Base-by-base conservation (phyloP, 2,329 filamentous ascomycete genomes). In the Claviceps sp. region DNA sequence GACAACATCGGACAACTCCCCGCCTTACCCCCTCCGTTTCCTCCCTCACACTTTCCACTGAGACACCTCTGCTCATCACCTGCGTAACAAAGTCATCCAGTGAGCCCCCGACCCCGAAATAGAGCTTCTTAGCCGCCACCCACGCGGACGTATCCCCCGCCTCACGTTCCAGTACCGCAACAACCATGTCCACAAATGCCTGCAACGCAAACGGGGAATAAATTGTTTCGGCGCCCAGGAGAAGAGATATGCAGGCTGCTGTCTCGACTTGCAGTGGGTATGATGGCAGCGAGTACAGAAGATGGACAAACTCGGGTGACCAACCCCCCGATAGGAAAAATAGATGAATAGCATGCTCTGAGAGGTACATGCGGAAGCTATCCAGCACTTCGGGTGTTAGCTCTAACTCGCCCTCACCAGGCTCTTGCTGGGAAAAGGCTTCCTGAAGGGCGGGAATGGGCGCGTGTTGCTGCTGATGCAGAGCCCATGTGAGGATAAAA, bases 41-140 rank as follows among this genome's bases (percentile, higher is more conserved):
- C 60, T 83, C 78, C 53, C 76, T 70, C 37, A 84, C 57, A 48
- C 72, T 70, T 42, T 71, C 65, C 38, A 84, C 73, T 2, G 59
- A 56, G 11, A 69, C 72, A 2, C 78, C 79, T 40, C 71, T 71
- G 0, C 63, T 67, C 51, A 68, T 68, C 43, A 79, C 75, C 56
- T 68, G 71, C 49, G 72, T 67, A 47, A 82, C 70, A 59, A 93
- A 88, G 57, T 87, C 86, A 63, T 89, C 84, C 22, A 93, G 75
- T 20, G 86, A 89, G 0, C 87, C 87, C 0, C 87, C 87, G 5
- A 93, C 87, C 2, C 87, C 87, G 67, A 93, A 93, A 66, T 93
- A 93, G 11, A 90, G 74, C 57, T 80, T 78, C 70, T 93, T 93
- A 1, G 87, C 87, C 2, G 78, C 87, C 5, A 91, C 76, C 20